Percentiles rank a stretch among this genome's conserved stretches.
phyloP scores from a whole-genome alignment of 495 filamentous ascomycete genomes.

The Penicillium arizonense region DNA sequence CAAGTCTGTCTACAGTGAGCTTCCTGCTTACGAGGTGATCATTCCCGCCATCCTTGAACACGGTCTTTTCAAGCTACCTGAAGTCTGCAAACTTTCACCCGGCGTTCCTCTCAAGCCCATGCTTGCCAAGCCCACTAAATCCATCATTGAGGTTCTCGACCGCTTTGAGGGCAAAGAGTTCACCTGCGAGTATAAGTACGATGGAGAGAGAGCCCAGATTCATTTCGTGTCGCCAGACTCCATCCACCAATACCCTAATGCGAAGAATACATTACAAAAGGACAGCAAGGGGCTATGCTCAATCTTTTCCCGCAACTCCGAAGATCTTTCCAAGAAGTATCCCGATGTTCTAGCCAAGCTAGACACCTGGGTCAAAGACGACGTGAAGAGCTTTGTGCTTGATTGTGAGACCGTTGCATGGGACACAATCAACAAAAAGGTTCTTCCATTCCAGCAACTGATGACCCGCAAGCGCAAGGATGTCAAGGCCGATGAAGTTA shows the following conservation, averaged over 20 bases:
- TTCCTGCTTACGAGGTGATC: constrained; percentile 94
- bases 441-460: constrained; percentile 93
- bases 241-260: constrained; percentile 58
- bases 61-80: constrained; percentile 75
- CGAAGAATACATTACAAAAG: constrained; percentile 36
- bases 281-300: constrained; percentile 70
- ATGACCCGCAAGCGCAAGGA: constrained; percentile 98
- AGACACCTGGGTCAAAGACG: constrained; percentile 81
- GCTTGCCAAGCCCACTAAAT: constrained; percentile 97
- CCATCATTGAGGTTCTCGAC: constrained; percentile 97
- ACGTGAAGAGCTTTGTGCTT: constrained; percentile 89
- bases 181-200: constrained; percentile 99
- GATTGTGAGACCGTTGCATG: constrained; percentile 99
- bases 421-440: constrained; percentile 89
- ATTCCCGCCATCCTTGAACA: constrained; percentile 83
- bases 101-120: constrained; percentile 97
- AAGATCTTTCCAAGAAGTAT: constrained; percentile 96
- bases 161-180: constrained; percentile 94
- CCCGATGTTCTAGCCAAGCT: constrained; percentile 91
- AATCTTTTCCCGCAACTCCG: constrained; percentile 95
- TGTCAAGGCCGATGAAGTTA: constrained; percentile 94
- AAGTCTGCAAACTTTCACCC: constrained; percentile 89
- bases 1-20: constrained; percentile 90
- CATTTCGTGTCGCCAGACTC: constrained; percentile 91
- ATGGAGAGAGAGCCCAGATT: constrained; percentile 95